phyloP scores from a whole-genome alignment of 1,284 basidiomycete species.

The Paramarasmius palmivorus region DNA sequence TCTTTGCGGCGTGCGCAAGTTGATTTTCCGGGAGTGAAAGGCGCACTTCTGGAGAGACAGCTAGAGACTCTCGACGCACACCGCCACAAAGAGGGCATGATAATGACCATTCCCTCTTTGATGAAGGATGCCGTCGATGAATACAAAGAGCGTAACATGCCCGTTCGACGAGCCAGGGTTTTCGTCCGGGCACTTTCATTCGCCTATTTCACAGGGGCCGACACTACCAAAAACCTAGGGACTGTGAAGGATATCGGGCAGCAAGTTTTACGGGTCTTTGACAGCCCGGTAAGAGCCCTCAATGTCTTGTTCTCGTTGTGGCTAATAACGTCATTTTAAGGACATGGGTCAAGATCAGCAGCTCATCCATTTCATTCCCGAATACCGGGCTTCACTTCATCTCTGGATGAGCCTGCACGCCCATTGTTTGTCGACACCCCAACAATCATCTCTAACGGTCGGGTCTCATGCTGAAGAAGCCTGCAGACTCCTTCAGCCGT shows the following conservation, averaged over 20 bases:
- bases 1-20: constrained; percentile 37
- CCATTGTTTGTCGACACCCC: constrained; percentile 47
- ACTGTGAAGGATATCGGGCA: constrained; percentile 36
- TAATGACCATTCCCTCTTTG: constrained; percentile 37
- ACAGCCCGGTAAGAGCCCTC: constrained; percentile 36
- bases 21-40: constrained; percentile 35
- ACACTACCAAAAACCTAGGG: constrained; percentile 20
- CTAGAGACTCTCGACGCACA: constrained; percentile 50
- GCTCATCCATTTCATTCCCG: constrained; percentile 38
- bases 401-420: constrained; percentile 69
- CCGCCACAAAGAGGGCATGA: constrained; percentile 55
- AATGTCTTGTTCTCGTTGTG: not conserved
- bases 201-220: constrained; percentile 43
- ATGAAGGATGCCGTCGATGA: constrained; percentile 49
- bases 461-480: constrained; percentile 51
- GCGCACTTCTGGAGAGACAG: constrained; percentile 64
- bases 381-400: constrained; percentile 51
- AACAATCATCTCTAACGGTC: constrained; percentile 43
- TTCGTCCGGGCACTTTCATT: constrained; percentile 53
- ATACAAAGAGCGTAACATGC: constrained; percentile 48
- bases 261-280: constrained; percentile 43
- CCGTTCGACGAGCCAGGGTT: constrained; percentile 54
- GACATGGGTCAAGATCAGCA: constrained; percentile 38
- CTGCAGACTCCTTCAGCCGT: constrained; percentile 45
- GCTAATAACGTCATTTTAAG: constrained; percentile 27